A percentile compares a stretch with the other conserved stretches of the same genome.
phyloP scores from a whole-genome alignment of 2,329 filamentous ascomycete genomes.

The Tolypocladium guangdongense region DNA sequence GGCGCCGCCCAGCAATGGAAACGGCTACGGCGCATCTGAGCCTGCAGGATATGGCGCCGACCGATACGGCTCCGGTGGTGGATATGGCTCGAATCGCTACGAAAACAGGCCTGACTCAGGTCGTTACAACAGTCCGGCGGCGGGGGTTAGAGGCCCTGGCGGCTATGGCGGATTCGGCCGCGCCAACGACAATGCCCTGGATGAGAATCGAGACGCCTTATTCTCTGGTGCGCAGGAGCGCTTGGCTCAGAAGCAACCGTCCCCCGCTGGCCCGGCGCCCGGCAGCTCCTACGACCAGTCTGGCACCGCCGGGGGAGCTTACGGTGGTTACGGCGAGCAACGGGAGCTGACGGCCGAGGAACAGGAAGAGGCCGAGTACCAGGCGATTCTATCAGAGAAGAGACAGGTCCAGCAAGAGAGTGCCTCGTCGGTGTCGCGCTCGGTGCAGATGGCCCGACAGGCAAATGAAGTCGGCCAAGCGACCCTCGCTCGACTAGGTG shows the following conservation, averaged over 20 bases:
- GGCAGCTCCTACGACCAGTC: slow-evolving; percentile 13
- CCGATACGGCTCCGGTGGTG: slow-evolving; percentile 37
- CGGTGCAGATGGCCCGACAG: slow-evolving; percentile 32
- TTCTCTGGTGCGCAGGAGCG: slow-evolving; percentile 47
- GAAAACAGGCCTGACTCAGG: slow-evolving; percentile 21
- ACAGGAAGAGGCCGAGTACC: slow-evolving; percentile 62
- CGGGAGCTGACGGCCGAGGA: slow-evolving; percentile 74
- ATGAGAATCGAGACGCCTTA: slow-evolving; percentile 50
- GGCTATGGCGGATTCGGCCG: slow-evolving; percentile 52
- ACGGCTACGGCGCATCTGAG: slow-evolving; percentile 11
- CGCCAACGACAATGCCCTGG: slow-evolving; percentile 29
- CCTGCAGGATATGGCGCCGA: slow-evolving; percentile 40
- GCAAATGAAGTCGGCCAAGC: slow-evolving; percentile 48
- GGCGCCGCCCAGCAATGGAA: slow-evolving; percentile 4
- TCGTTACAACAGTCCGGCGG: slow-evolving; percentile 13
- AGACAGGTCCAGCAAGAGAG: slow-evolving; percentile 71
- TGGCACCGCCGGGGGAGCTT: slow-evolving; percentile 17
- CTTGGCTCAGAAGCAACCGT: slow-evolving; percentile 27
- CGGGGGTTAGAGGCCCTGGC: slow-evolving; percentile 34
- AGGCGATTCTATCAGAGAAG: slow-evolving; percentile 40
- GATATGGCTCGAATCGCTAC: slow-evolving; percentile 45
- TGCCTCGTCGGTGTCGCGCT: slow-evolving; percentile 26
- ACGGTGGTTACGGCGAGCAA: slow-evolving; percentile 52
- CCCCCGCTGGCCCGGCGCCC: slow-evolving; percentile 5
- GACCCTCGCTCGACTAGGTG: slow-evolving; percentile 62